Conservation (phyloP, 2,329 filamentous ascomycete genomes). For the Colletotrichum tropicicola region DNA sequence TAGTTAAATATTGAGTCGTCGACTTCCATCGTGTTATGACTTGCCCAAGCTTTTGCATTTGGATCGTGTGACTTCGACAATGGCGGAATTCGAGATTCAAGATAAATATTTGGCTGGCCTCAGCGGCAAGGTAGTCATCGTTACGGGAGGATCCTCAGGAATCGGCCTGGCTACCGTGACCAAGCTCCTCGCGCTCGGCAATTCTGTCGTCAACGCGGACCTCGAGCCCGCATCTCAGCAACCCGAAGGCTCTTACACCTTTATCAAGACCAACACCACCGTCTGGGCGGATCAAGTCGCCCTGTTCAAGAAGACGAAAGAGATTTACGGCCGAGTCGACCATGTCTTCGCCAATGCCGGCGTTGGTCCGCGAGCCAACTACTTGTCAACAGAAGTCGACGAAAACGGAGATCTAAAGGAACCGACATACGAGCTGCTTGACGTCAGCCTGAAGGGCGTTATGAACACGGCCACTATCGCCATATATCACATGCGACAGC, state of each 20-base stretch:
- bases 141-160: slow-evolving; percentile 77
- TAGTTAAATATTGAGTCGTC: too few relatives aligned
- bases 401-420: slow-evolving; percentile 57
- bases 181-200: slow-evolving; percentile 60
- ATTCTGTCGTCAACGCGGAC: slow-evolving; percentile 64
- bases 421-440: slow-evolving; percentile 50
- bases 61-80: slow-evolving; percentile 33
- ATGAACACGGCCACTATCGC: slow-evolving; percentile 60
- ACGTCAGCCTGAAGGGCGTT: slow-evolving; percentile 59
- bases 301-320: slow-evolving; percentile 60
- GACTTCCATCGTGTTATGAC: too few relatives aligned
- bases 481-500: slow-evolving; percentile 58
- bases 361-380: slow-evolving; percentile 54
- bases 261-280: slow-evolving; percentile 56
- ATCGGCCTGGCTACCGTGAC: slow-evolving; percentile 72
- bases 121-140: slow-evolving; percentile 70
- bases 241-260: slow-evolving; percentile 42
- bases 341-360: slow-evolving; percentile 78
- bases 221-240: slow-evolving; percentile 49
- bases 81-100: slow-evolving; percentile 55
- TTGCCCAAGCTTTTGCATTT: too few relatives aligned
- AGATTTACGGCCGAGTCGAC: slow-evolving; percentile 78
- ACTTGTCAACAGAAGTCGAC: slow-evolving; percentile 56
- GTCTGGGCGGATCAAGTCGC: slow-evolving; percentile 58
- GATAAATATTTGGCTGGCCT: slow-evolving; percentile 56